These are phyloP conservation scores for Aurinia saxatilis DNA, from an alignment of 345 rosid species.

Conservation along the genomic window DNA sequence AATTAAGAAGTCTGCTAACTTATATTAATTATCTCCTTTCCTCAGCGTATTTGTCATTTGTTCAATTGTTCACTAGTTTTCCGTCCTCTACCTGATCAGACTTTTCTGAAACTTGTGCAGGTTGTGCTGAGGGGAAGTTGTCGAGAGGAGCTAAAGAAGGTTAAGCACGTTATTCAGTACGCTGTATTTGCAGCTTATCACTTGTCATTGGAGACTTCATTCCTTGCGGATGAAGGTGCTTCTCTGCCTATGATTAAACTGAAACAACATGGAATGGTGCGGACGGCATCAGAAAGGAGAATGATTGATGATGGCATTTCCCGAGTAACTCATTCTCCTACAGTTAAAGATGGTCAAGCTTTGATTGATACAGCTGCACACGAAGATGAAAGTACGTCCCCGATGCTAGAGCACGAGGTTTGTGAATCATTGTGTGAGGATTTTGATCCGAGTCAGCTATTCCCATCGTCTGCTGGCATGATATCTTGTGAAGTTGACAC, in stretches of 20 bases:
- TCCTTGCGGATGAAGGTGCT: constrained; percentile 99
- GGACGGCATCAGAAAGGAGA: constrained; percentile 36
- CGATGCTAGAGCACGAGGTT: constrained; percentile 31
- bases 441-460: constrained; percentile 29
- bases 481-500: constrained; percentile 27
- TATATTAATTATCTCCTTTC: not conserved
- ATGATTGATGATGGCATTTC: constrained; percentile 36
- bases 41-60: not conserved
- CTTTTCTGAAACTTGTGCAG: constrained; percentile 35
- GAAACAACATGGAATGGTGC: constrained; percentile 31
- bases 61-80: not conserved
- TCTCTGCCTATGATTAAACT: constrained; percentile 59
- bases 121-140: constrained; percentile 66
- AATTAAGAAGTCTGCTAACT: not conserved
- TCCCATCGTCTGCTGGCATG: constrained; percentile 25
- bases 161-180: constrained; percentile 80
- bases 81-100: constrained; percentile 14
- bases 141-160: constrained; percentile 87
- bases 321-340: constrained; percentile 25
- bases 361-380: constrained; percentile 25
- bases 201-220: constrained; percentile 86
- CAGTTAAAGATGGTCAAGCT: constrained; percentile 21
- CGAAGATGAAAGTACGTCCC: constrained; percentile 29
- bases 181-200: constrained; percentile 99
- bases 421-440: constrained; percentile 33